phyloP scores from a whole-genome alignment of 129 eudicot species.

The Pseudognaphalium luteoalbum region DNA sequence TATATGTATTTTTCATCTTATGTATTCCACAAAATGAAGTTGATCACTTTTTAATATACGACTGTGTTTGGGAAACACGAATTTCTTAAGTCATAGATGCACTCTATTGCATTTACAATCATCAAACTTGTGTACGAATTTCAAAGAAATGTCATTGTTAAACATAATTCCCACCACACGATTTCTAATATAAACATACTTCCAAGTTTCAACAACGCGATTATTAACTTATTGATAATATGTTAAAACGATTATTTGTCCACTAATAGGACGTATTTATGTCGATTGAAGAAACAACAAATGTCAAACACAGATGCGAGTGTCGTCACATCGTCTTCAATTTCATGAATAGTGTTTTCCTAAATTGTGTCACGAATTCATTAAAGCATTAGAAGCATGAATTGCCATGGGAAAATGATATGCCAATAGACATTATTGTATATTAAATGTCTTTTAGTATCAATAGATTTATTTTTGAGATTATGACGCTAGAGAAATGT shows the following conservation, averaged over 20 bases:
- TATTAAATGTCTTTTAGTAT: not conserved
- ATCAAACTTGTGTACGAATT: no score
- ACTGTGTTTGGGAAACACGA: no score
- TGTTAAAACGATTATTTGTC: not conserved
- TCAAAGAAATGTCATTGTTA: no score
- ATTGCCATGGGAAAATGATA: conserved; percentile 8
- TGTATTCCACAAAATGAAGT: no score
- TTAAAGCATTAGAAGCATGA: not conserved
- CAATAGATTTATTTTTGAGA: not conserved
- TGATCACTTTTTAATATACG: no score
- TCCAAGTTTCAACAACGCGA: not conserved
- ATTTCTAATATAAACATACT: not conserved
- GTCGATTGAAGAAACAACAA: not conserved
- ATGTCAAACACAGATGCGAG: not conserved
- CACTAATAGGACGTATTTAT: not conserved
- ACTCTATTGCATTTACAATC: no score
- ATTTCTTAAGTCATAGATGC: no score
- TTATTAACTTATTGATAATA: not conserved
- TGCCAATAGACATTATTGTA: not conserved
- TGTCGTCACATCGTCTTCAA: conserved; percentile 21
- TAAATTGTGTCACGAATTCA: conserved; percentile 6
- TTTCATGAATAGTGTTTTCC: not conserved
- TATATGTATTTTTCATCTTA: no score
- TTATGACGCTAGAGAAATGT: no score
- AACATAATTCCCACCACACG: not conserved